A percentile compares a stretch with the other conserved stretches of the same genome.
Evolutionary conservation across 2,329 filamentous ascomycete genomes (phyloP).

Genomic region (Ascochyta viciae-villosae): DNA sequence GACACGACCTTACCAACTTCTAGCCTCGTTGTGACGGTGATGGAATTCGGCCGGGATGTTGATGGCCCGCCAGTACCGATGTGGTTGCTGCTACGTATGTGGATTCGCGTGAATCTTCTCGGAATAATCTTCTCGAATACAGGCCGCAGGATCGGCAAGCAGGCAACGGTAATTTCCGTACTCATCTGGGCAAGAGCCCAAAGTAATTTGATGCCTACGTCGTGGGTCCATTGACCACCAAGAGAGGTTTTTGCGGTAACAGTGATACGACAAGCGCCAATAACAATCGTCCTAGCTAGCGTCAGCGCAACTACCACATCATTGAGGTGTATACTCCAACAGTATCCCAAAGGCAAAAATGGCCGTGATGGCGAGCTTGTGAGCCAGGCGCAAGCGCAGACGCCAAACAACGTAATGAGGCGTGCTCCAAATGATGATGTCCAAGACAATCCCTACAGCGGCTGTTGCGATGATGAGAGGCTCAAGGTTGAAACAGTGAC

Average conservation of each 20-base stretch:
- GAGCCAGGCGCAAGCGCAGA: conserved; percentile 26
- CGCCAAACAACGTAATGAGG: conserved; percentile 38
- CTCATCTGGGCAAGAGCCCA: conserved; percentile 33
- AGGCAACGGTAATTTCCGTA: conserved; percentile 34
- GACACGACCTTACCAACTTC: conserved; percentile 16
- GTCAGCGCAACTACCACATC: not conserved
- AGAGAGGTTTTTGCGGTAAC: not conserved
- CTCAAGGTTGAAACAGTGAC: conserved; percentile 28
- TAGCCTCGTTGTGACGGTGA: conserved; percentile 32
- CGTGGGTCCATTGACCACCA: conserved; percentile 24
- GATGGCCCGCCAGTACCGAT: not conserved
- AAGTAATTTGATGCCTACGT: conserved; percentile 23
- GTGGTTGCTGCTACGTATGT: not conserved
- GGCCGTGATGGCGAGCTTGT: conserved; percentile 33
- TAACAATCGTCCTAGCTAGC: not conserved
- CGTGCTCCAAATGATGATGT: conserved; percentile 30
- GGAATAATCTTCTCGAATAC: conserved; percentile 30
- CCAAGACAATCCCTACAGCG: conserved; percentile 24
- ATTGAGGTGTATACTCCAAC: conserved; percentile 13
- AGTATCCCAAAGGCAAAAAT: conserved; percentile 36
- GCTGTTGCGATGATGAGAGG: conserved; percentile 20
- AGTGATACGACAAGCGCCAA: conserved; percentile 5
- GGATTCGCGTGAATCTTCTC: conserved; percentile 17
- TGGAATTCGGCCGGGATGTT: conserved; percentile 8
- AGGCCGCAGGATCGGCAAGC: conserved; percentile 34